These are phyloP conservation scores for Avena insularis DNA, from an alignment of 176 grass and related monocot species.

Conservation along the genomic window DNA sequence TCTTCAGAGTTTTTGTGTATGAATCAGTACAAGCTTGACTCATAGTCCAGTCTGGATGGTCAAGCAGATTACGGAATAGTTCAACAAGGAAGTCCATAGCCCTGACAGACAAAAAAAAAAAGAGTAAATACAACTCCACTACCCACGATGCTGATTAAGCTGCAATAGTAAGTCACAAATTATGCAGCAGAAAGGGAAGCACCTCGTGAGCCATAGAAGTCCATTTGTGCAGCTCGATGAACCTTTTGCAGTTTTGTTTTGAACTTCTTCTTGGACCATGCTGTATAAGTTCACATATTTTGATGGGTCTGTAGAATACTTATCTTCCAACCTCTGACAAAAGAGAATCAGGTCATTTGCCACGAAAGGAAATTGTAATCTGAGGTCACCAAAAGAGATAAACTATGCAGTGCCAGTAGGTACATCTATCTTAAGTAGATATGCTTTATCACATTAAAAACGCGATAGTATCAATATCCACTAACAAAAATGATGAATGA, in stretches of 20 bases:
- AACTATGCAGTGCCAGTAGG: background rate
- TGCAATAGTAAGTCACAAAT: background rate
- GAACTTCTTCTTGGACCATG: constrained; percentile 90
- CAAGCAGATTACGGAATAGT: constrained; percentile 85
- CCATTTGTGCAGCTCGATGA: constrained; percentile 97
- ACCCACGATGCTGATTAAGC: constrained; percentile 16
- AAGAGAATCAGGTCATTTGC: constrained; percentile 18
- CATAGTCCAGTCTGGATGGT: constrained; percentile 88
- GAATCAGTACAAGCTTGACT: constrained; percentile 89
- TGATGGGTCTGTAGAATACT: constrained; percentile 73
- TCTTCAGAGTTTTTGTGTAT: constrained; percentile 94
- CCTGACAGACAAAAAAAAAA: constrained; percentile 46
- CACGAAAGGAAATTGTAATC: constrained; percentile 10
- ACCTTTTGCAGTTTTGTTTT: constrained; percentile 86
- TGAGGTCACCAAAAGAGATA: background rate
- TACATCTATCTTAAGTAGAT: constrained; percentile 7
- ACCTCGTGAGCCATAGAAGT: constrained; percentile 99
- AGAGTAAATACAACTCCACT: constrained; percentile 22
- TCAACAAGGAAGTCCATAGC: constrained; percentile 98
- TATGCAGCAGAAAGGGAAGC: constrained; percentile 22
- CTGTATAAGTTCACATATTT: constrained; percentile 84
- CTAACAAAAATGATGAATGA: constrained; percentile 21
- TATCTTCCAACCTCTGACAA: constrained; percentile 85
- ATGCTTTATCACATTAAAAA: constrained; percentile 15
- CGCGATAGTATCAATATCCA: background rate